Conservation (phyloP, 2,329 filamentous ascomycete species). For the Paraphaeosphaeria sporulosa region DNA sequence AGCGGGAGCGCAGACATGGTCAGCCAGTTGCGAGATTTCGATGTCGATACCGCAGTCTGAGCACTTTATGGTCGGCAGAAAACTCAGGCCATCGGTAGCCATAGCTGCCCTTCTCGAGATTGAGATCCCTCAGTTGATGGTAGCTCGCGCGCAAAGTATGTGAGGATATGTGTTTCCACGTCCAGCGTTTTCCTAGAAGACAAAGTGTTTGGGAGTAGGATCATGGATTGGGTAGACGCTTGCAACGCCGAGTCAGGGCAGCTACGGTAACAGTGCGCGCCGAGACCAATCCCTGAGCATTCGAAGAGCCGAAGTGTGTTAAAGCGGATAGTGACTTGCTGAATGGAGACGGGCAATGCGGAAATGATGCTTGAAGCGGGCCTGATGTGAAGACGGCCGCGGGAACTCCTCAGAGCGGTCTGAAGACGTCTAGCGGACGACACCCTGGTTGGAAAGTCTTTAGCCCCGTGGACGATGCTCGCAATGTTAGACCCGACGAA, state of each 20-base stretch:
- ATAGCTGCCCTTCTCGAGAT: slow-evolving; percentile 22
- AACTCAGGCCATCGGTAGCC: slow-evolving; percentile 36
- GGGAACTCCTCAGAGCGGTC: slow-evolving; percentile 31
- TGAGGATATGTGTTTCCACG: slow-evolving; percentile 16
- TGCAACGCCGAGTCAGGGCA: slow-evolving; percentile 26
- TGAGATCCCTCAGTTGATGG: slow-evolving; percentile 17
- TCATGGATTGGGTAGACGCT: slow-evolving; percentile 33
- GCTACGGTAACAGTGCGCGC: slow-evolving; percentile 24
- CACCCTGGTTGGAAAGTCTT: slow-evolving; percentile 36
- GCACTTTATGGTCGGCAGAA: slow-evolving; percentile 50
- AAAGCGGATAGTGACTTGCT: slow-evolving; percentile 35
- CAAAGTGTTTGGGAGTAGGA: slow-evolving; percentile 27
- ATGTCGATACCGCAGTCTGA: slow-evolving; percentile 64
- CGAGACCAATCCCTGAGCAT: slow-evolving; percentile 33
- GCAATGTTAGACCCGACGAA: slow-evolving; percentile 42
- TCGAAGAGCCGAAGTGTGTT: slow-evolving; percentile 37
- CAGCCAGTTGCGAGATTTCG: slow-evolving; percentile 84
- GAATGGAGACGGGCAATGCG: slow-evolving; percentile 39
- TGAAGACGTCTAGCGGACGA: slow-evolving; percentile 32
- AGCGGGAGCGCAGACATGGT: slow-evolving; percentile 73
- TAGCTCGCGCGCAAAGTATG: slow-evolving; percentile 12
- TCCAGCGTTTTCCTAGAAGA: slow-evolving; percentile 27
- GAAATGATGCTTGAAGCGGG: slow-evolving; percentile 45
- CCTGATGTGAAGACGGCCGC: slow-evolving; percentile 41
- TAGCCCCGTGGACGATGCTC: slow-evolving; percentile 41